phyloP scores from a whole-genome alignment of 2,329 filamentous ascomycete species.

The Bipolaris victoriae region DNA sequence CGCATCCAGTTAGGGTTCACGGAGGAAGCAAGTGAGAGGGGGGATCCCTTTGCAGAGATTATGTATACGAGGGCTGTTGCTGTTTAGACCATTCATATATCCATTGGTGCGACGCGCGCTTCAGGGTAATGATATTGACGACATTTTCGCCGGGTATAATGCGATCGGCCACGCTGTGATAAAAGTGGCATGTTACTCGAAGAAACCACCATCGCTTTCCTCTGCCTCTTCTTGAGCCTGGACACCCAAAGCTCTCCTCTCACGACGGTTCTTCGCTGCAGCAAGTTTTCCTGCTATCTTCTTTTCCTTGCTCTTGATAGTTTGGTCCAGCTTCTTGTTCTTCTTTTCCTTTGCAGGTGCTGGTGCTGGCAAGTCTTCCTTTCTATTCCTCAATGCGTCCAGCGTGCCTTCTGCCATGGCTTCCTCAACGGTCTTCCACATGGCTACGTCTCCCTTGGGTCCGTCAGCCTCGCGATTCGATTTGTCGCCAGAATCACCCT shows the following conservation, averaged over 20 bases:
- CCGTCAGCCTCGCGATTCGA: constrained; percentile 46
- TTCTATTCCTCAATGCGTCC: constrained; percentile 62
- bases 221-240: constrained; percentile 37
- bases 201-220: constrained; percentile 49
- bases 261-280: constrained; percentile 22
- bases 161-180: constrained; percentile 7
- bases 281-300: constrained; percentile 26
- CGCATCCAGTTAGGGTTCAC: constrained; percentile 63
- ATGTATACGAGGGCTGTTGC: not conserved
- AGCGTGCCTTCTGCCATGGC: constrained; percentile 66
- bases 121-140: constrained; percentile 5
- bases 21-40: not conserved
- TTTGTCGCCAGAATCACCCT: constrained; percentile 36
- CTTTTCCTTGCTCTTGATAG: constrained; percentile 18
- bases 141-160: constrained; percentile 23
- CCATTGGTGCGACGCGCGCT: not conserved
- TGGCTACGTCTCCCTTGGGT: constrained; percentile 59
- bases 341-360: constrained; percentile 32
- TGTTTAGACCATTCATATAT: not conserved
- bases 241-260: constrained; percentile 27
- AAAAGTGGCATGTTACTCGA: constrained; percentile 33
- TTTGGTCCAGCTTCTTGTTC: constrained; percentile 17
- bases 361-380: constrained; percentile 30
- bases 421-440: constrained; percentile 72
- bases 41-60: not conserved